phyloP scores from a whole-genome alignment of 2,329 filamentous ascomycete species.

The Arachnomyces sp. region DNA sequence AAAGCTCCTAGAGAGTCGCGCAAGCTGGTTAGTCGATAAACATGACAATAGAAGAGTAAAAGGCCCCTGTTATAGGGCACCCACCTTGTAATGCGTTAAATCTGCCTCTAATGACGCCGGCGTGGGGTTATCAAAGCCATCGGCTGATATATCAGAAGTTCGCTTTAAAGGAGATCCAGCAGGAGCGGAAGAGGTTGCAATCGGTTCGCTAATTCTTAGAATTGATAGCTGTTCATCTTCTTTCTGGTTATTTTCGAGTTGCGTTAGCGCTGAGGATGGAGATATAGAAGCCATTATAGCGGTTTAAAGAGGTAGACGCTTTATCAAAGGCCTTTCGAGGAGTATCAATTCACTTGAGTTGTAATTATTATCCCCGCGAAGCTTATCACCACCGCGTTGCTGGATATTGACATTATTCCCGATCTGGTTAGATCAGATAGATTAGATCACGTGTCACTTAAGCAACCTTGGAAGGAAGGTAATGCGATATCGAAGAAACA shows the following conservation, averaged over 20 bases:
- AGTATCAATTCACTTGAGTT: no score
- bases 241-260: conserved; percentile 51
- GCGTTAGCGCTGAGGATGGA: conserved; percentile 21
- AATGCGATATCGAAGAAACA: no score
- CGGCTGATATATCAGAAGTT: conserved; percentile 64
- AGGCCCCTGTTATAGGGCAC: neutral
- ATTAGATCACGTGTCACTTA: no score
- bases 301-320: no score
- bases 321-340: no score
- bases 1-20: conserved; percentile 57
- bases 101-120: conserved; percentile 76
- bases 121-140: conserved; percentile 58
- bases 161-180: conserved; percentile 40
- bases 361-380: no score
- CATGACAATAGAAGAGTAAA: no score
- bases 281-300: conserved; percentile 14
- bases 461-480: no score
- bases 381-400: no score
- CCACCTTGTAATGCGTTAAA: conserved; percentile 72
- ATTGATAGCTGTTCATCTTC: conserved; percentile 53
- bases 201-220: conserved; percentile 67
- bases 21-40: conserved; percentile 1
- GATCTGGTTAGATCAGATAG: no score
- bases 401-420: conserved; percentile 8
- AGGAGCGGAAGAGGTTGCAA: conserved; percentile 40